Evolutionary conservation across 2,329 filamentous ascomycete species (phyloP).

Genomic region (Talaromyces albobiverticillius): DNA sequence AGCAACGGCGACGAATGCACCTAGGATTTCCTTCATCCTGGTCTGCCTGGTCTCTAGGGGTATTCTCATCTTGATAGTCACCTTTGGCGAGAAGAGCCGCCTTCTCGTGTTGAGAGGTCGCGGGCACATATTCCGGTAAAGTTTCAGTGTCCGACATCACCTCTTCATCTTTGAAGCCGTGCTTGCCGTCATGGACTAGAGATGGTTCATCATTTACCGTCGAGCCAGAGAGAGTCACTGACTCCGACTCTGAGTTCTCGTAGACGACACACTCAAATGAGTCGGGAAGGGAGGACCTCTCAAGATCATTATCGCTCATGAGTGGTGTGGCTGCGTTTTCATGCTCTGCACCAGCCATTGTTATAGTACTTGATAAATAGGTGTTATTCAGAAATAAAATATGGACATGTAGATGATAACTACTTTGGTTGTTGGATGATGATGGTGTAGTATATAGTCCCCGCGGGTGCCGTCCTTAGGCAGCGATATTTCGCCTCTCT

Average conservation of each 20-base stretch:
- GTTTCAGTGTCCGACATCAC: conserved; percentile 2
- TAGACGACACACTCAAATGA: conserved; percentile 2
- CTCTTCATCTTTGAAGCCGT: background rate
- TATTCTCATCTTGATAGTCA: background rate
- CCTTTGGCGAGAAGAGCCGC: background rate
- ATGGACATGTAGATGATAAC: too few relatives aligned
- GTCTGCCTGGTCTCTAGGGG: too few relatives aligned
- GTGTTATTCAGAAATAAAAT: too few relatives aligned
- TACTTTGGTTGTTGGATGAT: too few relatives aligned
- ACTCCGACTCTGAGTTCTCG: conserved; percentile 2
- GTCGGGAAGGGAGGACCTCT: background rate
- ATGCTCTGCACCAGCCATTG: background rate
- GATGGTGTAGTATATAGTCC: background rate
- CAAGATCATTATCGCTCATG: background rate
- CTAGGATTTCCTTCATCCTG: background rate
- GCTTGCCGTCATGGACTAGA: background rate
- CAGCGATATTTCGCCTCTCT: background rate
- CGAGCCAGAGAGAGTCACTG: background rate
- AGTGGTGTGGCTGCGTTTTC: background rate
- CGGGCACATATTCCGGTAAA: conserved; percentile 5
- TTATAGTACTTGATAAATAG: background rate
- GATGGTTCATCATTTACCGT: background rate
- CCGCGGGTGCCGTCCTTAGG: background rate
- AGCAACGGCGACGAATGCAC: conserved; percentile 4
- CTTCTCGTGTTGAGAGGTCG: background rate